phyloP scores from a whole-genome alignment of 1,284 basidiomycete genomes.

The Paramarasmius palmivorus region DNA sequence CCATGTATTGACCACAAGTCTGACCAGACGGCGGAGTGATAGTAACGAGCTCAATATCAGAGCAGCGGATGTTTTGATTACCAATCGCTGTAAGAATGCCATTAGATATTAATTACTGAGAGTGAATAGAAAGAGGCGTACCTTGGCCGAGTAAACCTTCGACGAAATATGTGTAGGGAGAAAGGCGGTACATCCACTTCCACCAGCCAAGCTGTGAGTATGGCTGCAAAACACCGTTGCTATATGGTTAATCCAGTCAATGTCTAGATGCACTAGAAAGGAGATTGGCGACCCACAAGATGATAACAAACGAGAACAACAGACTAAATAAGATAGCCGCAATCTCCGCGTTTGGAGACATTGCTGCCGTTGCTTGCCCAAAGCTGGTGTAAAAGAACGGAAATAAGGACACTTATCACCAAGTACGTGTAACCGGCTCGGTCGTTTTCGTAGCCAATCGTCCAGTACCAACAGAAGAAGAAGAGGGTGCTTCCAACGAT shows the following conservation, averaged over 20 bases:
- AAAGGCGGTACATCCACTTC: constrained; percentile 62
- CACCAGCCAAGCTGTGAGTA: constrained; percentile 73
- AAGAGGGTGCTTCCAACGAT: constrained; percentile 58
- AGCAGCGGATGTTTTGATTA: constrained; percentile 55
- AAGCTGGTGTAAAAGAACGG: constrained; percentile 58
- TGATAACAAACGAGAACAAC: constrained; percentile 69
- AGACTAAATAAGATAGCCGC: constrained; percentile 66
- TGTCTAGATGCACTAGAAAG: constrained; percentile 1
- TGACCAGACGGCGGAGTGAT: constrained; percentile 59
- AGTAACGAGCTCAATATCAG: constrained; percentile 49
- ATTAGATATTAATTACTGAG: background rate
- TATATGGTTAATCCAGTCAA: constrained; percentile 25
- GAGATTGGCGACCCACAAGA: constrained; percentile 43
- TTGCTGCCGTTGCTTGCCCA: constrained; percentile 64
- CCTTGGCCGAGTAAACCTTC: constrained; percentile 58
- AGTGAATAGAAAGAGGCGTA: constrained; percentile 17
- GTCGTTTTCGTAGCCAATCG: constrained; percentile 47
- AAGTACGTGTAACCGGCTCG: constrained; percentile 60
- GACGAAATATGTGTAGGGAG: constrained; percentile 63
- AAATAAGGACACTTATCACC: constrained; percentile 45
- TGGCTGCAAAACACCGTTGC: constrained; percentile 67
- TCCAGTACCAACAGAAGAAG: constrained; percentile 57
- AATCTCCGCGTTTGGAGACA: constrained; percentile 68
- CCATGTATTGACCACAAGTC: constrained; percentile 61
- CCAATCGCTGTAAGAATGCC: constrained; percentile 36